Conservation (phyloP, 495 filamentous ascomycete species). For the Neurospora intermedia region DNA sequence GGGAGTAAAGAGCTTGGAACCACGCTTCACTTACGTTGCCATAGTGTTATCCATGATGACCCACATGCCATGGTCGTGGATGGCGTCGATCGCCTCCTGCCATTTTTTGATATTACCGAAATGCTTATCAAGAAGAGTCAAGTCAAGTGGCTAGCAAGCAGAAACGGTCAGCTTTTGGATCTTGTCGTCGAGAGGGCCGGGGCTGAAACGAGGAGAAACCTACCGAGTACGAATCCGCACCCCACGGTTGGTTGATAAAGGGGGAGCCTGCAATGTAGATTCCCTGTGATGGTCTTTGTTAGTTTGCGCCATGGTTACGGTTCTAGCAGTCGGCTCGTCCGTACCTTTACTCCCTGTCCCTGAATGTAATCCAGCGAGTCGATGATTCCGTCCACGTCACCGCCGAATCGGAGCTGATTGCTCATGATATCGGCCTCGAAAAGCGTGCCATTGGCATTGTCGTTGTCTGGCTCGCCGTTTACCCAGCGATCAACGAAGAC, state of each 20-base stretch:
- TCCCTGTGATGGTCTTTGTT: constrained; percentile 23
- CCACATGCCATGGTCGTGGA: constrained; percentile 59
- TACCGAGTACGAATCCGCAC: constrained; percentile 49
- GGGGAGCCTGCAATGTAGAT: constrained; percentile 61
- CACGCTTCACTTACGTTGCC: constrained; percentile 35
- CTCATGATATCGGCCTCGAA: constrained; percentile 60
- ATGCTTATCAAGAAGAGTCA: constrained; percentile 61
- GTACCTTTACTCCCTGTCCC: constrained; percentile 59
- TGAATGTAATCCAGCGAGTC: constrained; percentile 64
- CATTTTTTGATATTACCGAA: constrained; percentile 53
- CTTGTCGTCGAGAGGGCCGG: neutral
- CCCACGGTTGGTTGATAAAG: constrained; percentile 65
- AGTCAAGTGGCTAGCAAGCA: constrained; percentile 45
- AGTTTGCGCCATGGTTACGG: constrained; percentile 1
- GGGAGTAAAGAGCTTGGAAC: neutral
- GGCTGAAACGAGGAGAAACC: constrained; percentile 1
- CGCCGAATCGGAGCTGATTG: constrained; percentile 66
- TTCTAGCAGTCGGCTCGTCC: neutral
- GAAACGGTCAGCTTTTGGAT: neutral
- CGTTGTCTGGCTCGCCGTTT: constrained; percentile 62
- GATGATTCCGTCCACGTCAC: constrained; percentile 53
- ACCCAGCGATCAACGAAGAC: constrained; percentile 61
- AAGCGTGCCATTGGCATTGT: constrained; percentile 56
- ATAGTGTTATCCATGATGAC: constrained; percentile 64
- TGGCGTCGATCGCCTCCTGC: constrained; percentile 53